Percentiles rank a stretch among this genome's conserved stretches.
Conservation (phyloP, 306 rosid species). For the Quercus berberidifolia region DNA sequence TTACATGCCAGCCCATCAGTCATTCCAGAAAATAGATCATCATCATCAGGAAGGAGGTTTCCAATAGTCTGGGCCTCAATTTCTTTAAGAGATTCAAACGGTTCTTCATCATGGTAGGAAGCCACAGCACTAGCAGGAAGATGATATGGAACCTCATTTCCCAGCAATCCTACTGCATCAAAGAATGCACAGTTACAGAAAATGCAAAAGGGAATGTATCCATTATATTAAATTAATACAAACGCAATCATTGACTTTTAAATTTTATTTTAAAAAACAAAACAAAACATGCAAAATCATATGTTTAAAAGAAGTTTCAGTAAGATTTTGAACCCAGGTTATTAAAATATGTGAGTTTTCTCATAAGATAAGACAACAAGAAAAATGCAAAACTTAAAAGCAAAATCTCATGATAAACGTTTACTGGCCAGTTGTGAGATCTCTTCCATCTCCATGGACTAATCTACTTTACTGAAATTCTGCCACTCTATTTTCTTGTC, state of each 20-base stretch:
- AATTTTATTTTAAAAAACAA: not conserved
- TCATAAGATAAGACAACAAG: not conserved
- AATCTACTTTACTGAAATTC: not conserved
- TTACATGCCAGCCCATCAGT: constrained; percentile 38
- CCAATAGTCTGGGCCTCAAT: constrained; percentile 74
- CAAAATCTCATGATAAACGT: not conserved
- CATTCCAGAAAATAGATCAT: constrained; percentile 79
- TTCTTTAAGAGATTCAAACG: constrained; percentile 51
- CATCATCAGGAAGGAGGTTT: constrained; percentile 84
- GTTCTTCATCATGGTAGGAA: constrained; percentile 51
- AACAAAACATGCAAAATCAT: not conserved
- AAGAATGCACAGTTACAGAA: constrained; percentile 4
- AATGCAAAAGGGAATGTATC: constrained; percentile 4
- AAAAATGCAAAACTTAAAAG: not conserved
- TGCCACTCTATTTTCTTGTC: not conserved
- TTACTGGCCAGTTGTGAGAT: not conserved
- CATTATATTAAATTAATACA: not conserved
- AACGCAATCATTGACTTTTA: not conserved
- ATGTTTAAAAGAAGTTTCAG: not conserved
- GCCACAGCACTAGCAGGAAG: constrained; percentile 30
- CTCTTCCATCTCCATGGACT: not conserved
- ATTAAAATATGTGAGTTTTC: not conserved
- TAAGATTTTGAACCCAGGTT: constrained; percentile 9
- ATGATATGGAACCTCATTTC: constrained; percentile 32
- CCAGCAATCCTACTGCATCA: constrained; percentile 64